These are phyloP conservation scores for Arthroderma sp. DNA, from an alignment of 2,329 filamentous ascomycete genomes.

Conservation along the genomic window DNA sequence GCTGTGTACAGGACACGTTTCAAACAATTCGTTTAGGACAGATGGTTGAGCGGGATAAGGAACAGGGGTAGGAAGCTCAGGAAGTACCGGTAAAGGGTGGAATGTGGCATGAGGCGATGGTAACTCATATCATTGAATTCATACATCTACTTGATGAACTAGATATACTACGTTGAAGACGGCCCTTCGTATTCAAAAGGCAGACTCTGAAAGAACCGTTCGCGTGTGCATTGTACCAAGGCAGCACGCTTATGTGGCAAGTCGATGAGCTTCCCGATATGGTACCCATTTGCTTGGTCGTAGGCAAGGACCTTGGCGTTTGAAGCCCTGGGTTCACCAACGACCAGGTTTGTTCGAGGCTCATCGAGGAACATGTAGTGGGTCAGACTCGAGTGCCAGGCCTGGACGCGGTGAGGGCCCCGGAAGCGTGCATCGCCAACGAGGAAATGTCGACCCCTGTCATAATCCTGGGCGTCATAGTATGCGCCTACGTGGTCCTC, in stretches of 20 bases:
- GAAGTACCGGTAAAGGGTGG: no score
- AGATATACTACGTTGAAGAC: neutral
- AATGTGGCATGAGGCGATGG: no score
- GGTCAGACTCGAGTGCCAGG: constrained; percentile 45
- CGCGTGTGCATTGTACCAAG: constrained; percentile 50
- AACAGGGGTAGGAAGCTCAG: no score
- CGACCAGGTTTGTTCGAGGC: constrained; percentile 40
- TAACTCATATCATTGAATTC: no score
- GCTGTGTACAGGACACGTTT: no score
- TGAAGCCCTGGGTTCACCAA: constrained; percentile 56
- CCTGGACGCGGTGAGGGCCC: constrained; percentile 42
- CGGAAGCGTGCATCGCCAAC: constrained; percentile 44
- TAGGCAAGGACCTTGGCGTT: constrained; percentile 59
- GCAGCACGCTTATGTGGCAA: constrained; percentile 59
- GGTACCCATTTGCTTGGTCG: constrained; percentile 60
- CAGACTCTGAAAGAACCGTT: constrained; percentile 57
- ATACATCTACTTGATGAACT: no score
- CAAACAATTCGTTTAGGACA: no score
- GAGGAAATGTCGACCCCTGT: constrained; percentile 47
- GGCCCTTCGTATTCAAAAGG: constrained; percentile 11
- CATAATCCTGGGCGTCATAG: constrained; percentile 42
- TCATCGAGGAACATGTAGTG: constrained; percentile 49
- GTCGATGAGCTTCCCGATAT: constrained; percentile 59
- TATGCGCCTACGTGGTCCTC: constrained; percentile 49
- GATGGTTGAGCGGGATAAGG: no score